phyloP scores from a whole-genome alignment of 2,329 filamentous ascomycete species.

The Fusarium burgessii region DNA sequence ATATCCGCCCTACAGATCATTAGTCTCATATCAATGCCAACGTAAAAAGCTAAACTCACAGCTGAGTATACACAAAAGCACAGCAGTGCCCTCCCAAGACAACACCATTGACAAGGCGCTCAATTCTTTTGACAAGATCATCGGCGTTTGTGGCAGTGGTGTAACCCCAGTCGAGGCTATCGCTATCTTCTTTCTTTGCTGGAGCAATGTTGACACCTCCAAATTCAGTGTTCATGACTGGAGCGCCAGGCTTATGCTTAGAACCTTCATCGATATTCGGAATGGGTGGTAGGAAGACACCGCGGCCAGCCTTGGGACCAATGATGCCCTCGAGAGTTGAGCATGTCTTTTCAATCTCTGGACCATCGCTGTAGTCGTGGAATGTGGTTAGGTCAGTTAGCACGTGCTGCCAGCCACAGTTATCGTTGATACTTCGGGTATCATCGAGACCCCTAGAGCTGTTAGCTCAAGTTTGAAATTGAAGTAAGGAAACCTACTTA shows the following conservation, averaged over 20 bases:
- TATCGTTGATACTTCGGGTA: conserved; percentile 75
- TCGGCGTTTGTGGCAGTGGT: conserved; percentile 71
- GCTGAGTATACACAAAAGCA: conserved; percentile 75
- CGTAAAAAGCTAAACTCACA: conserved; percentile 57
- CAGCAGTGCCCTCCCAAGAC: conserved; percentile 68
- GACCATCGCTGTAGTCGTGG: conserved; percentile 74
- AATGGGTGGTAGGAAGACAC: conserved; percentile 66
- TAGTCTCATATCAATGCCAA: conserved; percentile 12
- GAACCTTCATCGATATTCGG: conserved; percentile 59
- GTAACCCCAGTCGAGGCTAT: conserved; percentile 73
- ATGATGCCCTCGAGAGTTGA: conserved; percentile 66
- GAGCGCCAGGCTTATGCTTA: conserved; percentile 64
- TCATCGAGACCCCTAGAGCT: conserved; percentile 63
- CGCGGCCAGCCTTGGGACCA: conserved; percentile 60
- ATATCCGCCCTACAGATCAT: conserved; percentile 61
- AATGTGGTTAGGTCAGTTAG: conserved; percentile 73
- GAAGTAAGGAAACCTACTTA: conserved; percentile 57
- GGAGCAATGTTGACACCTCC: conserved; percentile 75
- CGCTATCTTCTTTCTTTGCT: conserved; percentile 51
- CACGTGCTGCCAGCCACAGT: conserved; percentile 79
- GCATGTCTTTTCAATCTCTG: conserved; percentile 67
- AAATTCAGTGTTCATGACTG: conserved; percentile 75
- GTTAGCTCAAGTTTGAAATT: conserved; percentile 43
- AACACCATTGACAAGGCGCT: conserved; percentile 69
- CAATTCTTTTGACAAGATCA: conserved; percentile 69